Conservation (phyloP, 2,329 filamentous ascomycete species). For the Paracoccidioides brasiliensis region DNA sequence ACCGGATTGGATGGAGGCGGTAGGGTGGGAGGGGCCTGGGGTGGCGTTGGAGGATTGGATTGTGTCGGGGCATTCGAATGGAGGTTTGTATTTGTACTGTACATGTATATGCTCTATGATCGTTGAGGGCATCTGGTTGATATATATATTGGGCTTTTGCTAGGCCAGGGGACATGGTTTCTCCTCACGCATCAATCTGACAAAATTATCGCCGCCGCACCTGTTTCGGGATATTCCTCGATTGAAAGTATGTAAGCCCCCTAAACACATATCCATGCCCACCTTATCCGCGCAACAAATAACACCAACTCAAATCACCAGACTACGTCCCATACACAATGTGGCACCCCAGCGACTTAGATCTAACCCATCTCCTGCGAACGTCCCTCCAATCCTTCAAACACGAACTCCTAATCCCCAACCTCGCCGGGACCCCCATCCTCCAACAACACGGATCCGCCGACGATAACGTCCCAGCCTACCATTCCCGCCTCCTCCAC, state of each 20-base stretch:
- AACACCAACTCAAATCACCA: constrained; percentile 12
- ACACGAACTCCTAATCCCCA: constrained; percentile 42
- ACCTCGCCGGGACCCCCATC: constrained; percentile 40
- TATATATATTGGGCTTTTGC: background rate
- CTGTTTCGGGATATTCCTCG: constrained; percentile 46
- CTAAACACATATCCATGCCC: background rate
- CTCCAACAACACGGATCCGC: constrained; percentile 43
- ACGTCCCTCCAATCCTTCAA: constrained; percentile 40
- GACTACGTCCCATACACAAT: constrained; percentile 46
- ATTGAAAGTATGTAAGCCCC: constrained; percentile 34
- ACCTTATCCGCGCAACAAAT: background rate
- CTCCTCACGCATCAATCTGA: constrained; percentile 43
- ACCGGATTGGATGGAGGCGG: constrained; percentile 36
- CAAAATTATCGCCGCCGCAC: constrained; percentile 42
- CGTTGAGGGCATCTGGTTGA: background rate
- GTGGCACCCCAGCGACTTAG: constrained; percentile 43
- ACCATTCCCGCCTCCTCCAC: constrained; percentile 43
- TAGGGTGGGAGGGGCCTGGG: constrained; percentile 37
- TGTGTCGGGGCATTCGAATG: constrained; percentile 46
- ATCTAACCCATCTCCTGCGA: constrained; percentile 35
- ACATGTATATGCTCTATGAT: background rate
- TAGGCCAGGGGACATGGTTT: constrained; percentile 46
- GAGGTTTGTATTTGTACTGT: constrained; percentile 24
- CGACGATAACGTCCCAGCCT: constrained; percentile 47
- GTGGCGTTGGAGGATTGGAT: constrained; percentile 38